These are phyloP conservation scores for Suhomyces terraborum DNA, from an alignment of 1,139 yeast genomes.

Conservation along the genomic window DNA sequence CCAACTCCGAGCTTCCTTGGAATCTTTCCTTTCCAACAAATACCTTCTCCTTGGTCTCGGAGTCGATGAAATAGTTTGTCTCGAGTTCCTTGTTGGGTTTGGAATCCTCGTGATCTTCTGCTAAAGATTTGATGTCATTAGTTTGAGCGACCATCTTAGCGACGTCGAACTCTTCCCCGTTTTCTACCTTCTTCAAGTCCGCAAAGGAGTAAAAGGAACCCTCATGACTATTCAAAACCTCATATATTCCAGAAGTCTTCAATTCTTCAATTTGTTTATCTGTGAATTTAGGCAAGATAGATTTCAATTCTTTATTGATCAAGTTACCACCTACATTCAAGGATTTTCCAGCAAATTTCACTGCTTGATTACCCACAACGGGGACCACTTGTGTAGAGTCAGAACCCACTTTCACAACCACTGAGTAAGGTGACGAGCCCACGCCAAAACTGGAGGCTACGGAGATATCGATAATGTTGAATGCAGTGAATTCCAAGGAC, in stretches of 20 bases:
- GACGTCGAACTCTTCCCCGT: conserved; percentile 78
- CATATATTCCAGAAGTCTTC: conserved; percentile 74
- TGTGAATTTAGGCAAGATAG: conserved; percentile 59
- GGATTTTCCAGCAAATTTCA: conserved; percentile 55
- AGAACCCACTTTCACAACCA: conserved; percentile 81
- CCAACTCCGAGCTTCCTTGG: conserved; percentile 66
- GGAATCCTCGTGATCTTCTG: conserved; percentile 28
- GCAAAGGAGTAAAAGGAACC: conserved; percentile 62
- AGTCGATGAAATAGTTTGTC: conserved; percentile 65
- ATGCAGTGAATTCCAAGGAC: conserved; percentile 68
- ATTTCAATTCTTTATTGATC: conserved; percentile 56
- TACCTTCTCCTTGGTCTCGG: conserved; percentile 49
- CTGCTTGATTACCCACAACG: conserved; percentile 66
- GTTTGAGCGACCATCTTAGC: conserved; percentile 85
- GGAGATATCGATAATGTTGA: conserved; percentile 68
- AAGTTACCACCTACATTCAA: conserved; percentile 61
- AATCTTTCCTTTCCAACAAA: conserved; percentile 86
- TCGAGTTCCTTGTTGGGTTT: conserved; percentile 64
- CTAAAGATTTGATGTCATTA: conserved; percentile 45
- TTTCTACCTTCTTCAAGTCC: conserved; percentile 40
- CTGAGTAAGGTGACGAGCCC: conserved; percentile 59
- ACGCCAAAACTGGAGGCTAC: conserved; percentile 77
- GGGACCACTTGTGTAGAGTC: conserved; percentile 78
- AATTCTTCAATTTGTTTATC: conserved; percentile 67
- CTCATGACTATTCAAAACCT: conserved; percentile 62